phyloP scores from a whole-genome alignment of 345 rosid genomes.

The Salix koriyanagi region DNA sequence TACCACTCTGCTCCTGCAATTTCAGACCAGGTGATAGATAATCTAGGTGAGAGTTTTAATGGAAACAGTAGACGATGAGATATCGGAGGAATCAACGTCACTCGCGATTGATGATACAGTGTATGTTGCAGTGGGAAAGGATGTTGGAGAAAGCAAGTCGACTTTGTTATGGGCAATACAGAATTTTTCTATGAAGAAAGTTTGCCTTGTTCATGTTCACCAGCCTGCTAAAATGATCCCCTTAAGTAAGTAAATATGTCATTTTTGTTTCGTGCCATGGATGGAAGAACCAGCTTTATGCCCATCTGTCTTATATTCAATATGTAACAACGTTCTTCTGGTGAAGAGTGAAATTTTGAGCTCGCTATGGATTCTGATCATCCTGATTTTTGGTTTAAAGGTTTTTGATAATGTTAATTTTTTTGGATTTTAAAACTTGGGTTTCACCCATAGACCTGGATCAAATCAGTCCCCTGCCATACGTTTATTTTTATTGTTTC shows the following conservation, averaged over 20 bases:
- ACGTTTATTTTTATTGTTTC: not conserved
- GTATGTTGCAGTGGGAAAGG: constrained; percentile 63
- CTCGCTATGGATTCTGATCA: not conserved
- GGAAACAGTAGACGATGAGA: not conserved
- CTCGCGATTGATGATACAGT: constrained; percentile 49
- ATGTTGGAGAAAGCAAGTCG: constrained; percentile 44
- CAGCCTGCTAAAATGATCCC: constrained; percentile 63
- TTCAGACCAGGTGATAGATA: not conserved
- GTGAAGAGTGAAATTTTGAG: not conserved
- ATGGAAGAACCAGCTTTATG: too few relatives aligned
- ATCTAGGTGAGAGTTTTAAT: not conserved
- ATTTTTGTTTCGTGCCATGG: not conserved
- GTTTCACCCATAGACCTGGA: not conserved
- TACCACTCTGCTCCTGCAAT: not conserved
- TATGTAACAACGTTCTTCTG: not conserved
- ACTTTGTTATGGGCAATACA: constrained; percentile 62
- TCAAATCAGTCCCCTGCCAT: not conserved
- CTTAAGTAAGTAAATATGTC: constrained; percentile 39
- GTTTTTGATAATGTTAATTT: not conserved
- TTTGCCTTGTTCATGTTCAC: constrained; percentile 70
- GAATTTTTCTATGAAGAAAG: constrained; percentile 59
- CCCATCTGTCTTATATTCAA: too few relatives aligned
- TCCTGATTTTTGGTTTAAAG: not conserved
- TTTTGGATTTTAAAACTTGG: not conserved
- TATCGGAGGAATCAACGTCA: constrained; percentile 30